Evolutionary conservation across 495 filamentous ascomycete species (phyloP), one percentile per base, ranked within the genome.

Genomic region (Hypoxylon intermedium): DNA sequence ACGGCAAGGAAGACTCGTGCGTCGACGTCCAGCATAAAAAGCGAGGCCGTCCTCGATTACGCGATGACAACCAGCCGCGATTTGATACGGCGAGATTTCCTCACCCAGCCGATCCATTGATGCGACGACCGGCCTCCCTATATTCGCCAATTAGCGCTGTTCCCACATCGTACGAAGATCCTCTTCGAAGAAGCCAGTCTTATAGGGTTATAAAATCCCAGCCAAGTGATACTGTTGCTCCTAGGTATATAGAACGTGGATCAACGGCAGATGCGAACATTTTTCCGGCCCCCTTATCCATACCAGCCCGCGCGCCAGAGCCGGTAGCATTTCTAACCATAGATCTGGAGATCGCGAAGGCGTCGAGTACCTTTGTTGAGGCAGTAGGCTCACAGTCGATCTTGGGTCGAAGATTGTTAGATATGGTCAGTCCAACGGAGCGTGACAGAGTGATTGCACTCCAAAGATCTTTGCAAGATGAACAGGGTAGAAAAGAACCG

Each of bases 1-100:
- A 82, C 70, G 83, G 83, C 49, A 87, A 87, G 60, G 75, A 96
- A 83, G 88, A 92, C 47, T 84, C 89, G n/a, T 98, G 93, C 64
- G 81, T 92, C 46, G 94, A 98, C 73, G 92, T 98, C 18, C 91
- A 93, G 64, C 93, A 98, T 75, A 98, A 97, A 76, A 98, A 97
- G 71, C 82, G 94, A 58, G 94, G 94, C 16, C 83, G 94, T 53
- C 94, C 94, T 64, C 88, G 94, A 46, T 79, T 98, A 67, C 89
- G 93, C 69, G 92, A 96, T 66, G 94, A 97, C 47, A 74, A 78
- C 59, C 78, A 85, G 60, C 67, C 76, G 20, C 80, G 82, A 58
- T 85, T 80, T 56, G 82, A 86, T 44, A 65, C 72, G 12, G 58
- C 75, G 19, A 76, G 77, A 65, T 82, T 76, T 62, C 74, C 72